Base-by-base conservation (phyloP, 2,329 filamentous ascomycete genomes). In the Cryoendolithus antarcticus region DNA sequence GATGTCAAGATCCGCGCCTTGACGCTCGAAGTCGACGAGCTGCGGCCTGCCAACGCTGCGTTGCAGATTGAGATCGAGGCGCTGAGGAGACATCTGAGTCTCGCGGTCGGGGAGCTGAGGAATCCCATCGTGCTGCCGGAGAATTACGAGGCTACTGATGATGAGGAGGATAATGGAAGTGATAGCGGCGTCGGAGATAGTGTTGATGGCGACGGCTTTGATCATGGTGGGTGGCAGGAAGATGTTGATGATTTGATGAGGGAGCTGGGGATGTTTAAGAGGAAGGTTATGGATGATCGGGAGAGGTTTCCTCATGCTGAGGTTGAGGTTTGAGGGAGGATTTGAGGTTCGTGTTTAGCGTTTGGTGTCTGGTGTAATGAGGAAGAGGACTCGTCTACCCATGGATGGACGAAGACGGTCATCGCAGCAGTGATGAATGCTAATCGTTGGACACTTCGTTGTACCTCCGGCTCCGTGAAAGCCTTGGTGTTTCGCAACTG, bases 1-100 rank as follows among this genome's bases (percentile, higher is more conserved):
- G 89, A 96, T 57, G 86, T 82, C 66, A 95, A 94, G 71, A 94
- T 98, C 57, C 80, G 86, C 49, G 85, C 82, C 47, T 65, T 98
- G 39, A 82, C 60, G 0, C 51, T 51, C 15, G 67, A 71, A 48
- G 60, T 69, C 9, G 67, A 71, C 31, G 64, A 69, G 43, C 51
- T 70, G 11, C 54, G 64, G 6, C 65, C 66, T 3, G 48, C 53
- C 40, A 67, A 66, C 42, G 48, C 83, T 59, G 88, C 83, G 1
- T 77, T 71, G 13, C 55, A 52, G 24, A 54, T 55, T 27, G 66
- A 98, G 66, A 95, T 94, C 46, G 89, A 95, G 55, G 83, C 88
- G 0, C 64, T 96, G 52, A 74, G 86, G 45, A 70, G 91, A 43
- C 91, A 98, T 62, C 68, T 98, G 37, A 85, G 84, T 52, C 74